phyloP scores from a whole-genome alignment of 306 rosid genomes.

The Geum urbanum region DNA sequence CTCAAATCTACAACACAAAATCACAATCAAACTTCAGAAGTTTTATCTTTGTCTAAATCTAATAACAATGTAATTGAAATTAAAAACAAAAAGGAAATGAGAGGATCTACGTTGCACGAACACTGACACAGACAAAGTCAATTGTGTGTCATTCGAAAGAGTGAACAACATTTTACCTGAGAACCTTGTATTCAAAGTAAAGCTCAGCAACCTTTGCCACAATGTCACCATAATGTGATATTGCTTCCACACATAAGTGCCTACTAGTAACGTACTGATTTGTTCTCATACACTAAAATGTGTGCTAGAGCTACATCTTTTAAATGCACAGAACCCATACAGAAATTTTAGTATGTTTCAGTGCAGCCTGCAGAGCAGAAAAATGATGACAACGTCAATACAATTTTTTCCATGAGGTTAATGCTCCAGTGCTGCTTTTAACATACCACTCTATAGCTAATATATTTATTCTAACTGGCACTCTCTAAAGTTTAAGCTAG shows the following conservation, averaged over 20 bases:
- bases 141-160: not conserved
- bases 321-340: slow-evolving; percentile 74
- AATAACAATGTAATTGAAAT: no score
- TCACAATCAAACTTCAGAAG: no score
- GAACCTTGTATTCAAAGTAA: slow-evolving; percentile 65
- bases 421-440: not conserved
- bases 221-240: slow-evolving; percentile 76
- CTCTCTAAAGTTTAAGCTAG: no score
- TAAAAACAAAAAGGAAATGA: no score
- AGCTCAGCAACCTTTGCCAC: slow-evolving; percentile 76
- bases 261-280: slow-evolving; percentile 72
- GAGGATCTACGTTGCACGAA: no score
- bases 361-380: slow-evolving; percentile 49
- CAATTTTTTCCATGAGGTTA: not conserved
- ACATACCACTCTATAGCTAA: not conserved
- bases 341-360: slow-evolving; percentile 58
- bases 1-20: no score
- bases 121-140: no score
- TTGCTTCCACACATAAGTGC: slow-evolving; percentile 73
- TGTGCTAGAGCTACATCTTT: slow-evolving; percentile 92
- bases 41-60: no score
- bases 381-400: not conserved
- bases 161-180: slow-evolving; percentile 44
- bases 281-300: slow-evolving; percentile 77
- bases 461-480: no score